Conservation (phyloP, 2,329 filamentous ascomycete species). For the Amauroascus verrucosus region DNA sequence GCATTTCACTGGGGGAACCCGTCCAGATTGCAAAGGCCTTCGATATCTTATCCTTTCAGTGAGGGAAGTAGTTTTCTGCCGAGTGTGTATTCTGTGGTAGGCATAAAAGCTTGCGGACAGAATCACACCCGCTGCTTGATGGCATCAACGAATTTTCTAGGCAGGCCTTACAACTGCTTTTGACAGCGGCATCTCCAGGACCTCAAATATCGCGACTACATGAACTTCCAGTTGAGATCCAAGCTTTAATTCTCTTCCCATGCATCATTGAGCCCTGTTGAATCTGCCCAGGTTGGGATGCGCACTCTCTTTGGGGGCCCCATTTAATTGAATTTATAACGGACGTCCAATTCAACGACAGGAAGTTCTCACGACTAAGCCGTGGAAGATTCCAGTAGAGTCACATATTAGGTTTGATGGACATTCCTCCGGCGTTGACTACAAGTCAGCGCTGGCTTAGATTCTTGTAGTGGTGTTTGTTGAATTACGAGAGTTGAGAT, state of each 20-base stretch:
- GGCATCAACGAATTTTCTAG: neutral
- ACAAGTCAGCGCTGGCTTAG: no score
- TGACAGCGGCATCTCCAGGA: constrained; percentile 13
- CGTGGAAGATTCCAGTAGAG: constrained; percentile 16
- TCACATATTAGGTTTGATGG: constrained; percentile 20
- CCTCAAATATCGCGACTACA: constrained; percentile 13
- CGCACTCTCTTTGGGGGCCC: constrained; percentile 17
- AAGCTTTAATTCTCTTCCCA: constrained; percentile 20
- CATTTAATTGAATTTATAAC: constrained; percentile 18
- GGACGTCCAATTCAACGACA: constrained; percentile 17
- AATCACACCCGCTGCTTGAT: neutral
- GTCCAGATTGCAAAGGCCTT: no score
- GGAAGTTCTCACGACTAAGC: constrained; percentile 14
- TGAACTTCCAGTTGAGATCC: constrained; percentile 19
- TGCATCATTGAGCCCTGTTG: constrained; percentile 18
- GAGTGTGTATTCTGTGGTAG: no score
- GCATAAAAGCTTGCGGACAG: no score
- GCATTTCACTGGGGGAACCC: no score
- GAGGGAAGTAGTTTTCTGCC: no score
- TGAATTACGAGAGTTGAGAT: no score
- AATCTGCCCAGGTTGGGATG: constrained; percentile 20
- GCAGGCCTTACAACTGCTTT: constrained; percentile 13
- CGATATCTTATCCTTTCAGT: no score
- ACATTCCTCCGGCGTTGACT: constrained; percentile 18
- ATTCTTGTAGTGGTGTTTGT: no score